phyloP scores from a whole-genome alignment of 140 eudicot species.

The Bidens hawaiensis region DNA sequence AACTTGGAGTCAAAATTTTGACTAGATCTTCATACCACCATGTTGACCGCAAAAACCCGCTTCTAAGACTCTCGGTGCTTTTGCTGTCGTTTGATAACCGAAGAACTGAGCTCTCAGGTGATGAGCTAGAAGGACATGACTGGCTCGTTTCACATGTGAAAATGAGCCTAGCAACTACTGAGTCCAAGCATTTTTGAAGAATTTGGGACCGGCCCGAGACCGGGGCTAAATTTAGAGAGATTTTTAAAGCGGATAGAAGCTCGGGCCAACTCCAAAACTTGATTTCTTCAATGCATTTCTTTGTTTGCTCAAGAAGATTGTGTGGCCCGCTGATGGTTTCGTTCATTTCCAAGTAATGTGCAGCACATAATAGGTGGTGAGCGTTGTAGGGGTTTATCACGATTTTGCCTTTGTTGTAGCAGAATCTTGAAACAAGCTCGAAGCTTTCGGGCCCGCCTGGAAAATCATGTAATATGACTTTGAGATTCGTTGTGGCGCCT shows the following conservation, averaged over 20 bases:
- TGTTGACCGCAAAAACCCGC: slow-evolving; percentile 38
- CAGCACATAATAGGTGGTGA: slow-evolving; percentile 37
- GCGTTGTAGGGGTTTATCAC: slow-evolving; percentile 43
- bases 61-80: slow-evolving; percentile 77
- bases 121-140: slow-evolving; percentile 64
- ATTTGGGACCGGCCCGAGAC: slow-evolving; percentile 27
- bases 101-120: slow-evolving; percentile 64
- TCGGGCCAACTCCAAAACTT: slow-evolving; percentile 79
- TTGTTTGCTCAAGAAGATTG: slow-evolving; percentile 52
- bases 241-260: slow-evolving; percentile 49
- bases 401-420: slow-evolving; percentile 64
- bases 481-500: slow-evolving; percentile 31
- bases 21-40: slow-evolving; percentile 94
- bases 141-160: slow-evolving; percentile 53
- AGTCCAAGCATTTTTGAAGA: slow-evolving; percentile 48
- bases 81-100: slow-evolving; percentile 72
- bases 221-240: slow-evolving; percentile 30
- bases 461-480: slow-evolving; percentile 72
- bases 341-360: slow-evolving; percentile 74
- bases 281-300: slow-evolving; percentile 50
- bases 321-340: slow-evolving; percentile 29
- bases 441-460: slow-evolving; percentile 83
- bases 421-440: slow-evolving; percentile 79
- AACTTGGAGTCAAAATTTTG: slow-evolving; percentile 23
- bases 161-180: slow-evolving; percentile 45